Conservation (phyloP, 345 rosid species). For the Arabidopsis suecica region DNA sequence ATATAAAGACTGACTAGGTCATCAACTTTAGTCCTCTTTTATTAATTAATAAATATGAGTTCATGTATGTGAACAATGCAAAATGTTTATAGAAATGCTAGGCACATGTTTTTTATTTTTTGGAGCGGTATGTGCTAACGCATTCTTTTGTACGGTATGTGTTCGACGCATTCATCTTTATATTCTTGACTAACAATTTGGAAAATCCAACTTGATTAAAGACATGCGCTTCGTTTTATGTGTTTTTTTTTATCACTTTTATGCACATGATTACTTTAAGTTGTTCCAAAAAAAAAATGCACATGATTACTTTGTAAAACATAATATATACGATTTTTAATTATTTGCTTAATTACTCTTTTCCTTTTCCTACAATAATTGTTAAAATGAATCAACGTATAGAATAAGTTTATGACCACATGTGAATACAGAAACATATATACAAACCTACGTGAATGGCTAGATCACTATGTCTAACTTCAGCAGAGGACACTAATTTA, state of each 20-base stretch:
- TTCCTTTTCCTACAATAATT: not conserved
- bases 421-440: not conserved
- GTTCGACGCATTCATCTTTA: not conserved
- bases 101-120: not conserved
- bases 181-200: constrained; percentile 1
- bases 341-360: not conserved
- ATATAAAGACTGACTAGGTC: not conserved
- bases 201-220: constrained; percentile 3
- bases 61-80: not conserved
- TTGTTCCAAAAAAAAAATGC: no score
- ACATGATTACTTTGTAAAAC: no score
- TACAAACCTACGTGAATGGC: not conserved
- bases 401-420: not conserved
- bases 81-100: not conserved
- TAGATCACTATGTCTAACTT: not conserved
- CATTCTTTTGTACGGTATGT: no score
- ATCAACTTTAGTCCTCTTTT: not conserved
- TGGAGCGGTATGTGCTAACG: not conserved
- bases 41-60: not conserved
- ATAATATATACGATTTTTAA: no score
- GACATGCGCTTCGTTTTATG: not conserved
- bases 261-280: not conserved
- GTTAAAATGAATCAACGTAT: no score
- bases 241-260: not conserved
- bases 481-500: not conserved